phyloP scores from a whole-genome alignment of 495 filamentous ascomycete genomes.

The Xylaria venustula region DNA sequence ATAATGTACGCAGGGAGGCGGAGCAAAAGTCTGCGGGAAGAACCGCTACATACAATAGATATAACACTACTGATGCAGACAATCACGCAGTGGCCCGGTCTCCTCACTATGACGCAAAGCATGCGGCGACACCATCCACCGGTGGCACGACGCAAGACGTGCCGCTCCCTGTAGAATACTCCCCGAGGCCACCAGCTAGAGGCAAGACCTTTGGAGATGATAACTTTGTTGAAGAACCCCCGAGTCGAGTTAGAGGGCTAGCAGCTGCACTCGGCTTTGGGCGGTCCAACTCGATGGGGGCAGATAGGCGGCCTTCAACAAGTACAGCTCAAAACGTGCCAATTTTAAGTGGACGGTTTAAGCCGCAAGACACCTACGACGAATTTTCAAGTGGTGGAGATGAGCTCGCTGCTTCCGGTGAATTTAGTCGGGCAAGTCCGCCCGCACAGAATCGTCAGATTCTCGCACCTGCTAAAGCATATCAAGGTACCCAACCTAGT shows the following conservation, averaged over 20 bases:
- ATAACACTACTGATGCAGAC: slow-evolving; percentile 7
- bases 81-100: not conserved
- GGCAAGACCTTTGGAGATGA: slow-evolving; percentile 24
- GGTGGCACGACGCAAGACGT: slow-evolving; percentile 5
- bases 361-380: slow-evolving; percentile 8
- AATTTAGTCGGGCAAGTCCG: not conserved
- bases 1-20: slow-evolving; percentile 28
- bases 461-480: slow-evolving; percentile 11
- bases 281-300: slow-evolving; percentile 16
- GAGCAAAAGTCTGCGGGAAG: slow-evolving; percentile 27
- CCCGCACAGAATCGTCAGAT: slow-evolving; percentile 15
- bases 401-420: slow-evolving; percentile 7
- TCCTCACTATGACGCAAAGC: not conserved
- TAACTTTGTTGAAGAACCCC: slow-evolving; percentile 19
- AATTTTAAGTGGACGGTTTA: not conserved
- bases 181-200: slow-evolving; percentile 22
- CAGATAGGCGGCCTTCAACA: slow-evolving; percentile 10
- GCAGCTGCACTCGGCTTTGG: slow-evolving; percentile 17
- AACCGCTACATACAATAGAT: slow-evolving; percentile 13
- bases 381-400: slow-evolving; percentile 14
- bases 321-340: not conserved
- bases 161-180: slow-evolving; percentile 14
- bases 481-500: slow-evolving; percentile 8
- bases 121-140: not conserved
- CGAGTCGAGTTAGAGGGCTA: slow-evolving; percentile 17